These are phyloP conservation scores for Leishmania amazonensis DNA, from an alignment of 208 protist species.

Conservation along the genomic window DNA sequence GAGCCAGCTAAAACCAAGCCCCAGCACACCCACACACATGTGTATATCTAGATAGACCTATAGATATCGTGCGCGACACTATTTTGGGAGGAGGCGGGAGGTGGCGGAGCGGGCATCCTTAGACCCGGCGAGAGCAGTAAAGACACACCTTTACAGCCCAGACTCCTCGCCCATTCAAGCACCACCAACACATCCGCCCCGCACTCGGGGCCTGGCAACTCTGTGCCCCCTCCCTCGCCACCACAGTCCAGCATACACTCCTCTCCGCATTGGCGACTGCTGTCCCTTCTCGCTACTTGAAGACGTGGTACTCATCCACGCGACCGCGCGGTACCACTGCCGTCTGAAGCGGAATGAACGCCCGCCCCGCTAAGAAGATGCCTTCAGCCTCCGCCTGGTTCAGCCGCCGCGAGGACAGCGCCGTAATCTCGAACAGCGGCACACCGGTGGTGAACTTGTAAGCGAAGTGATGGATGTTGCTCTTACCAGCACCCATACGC, in stretches of 20 bases:
- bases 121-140: not conserved
- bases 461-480: conserved; percentile 91
- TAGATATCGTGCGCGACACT: not conserved
- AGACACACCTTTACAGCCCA: not conserved
- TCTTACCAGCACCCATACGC: conserved; percentile 90
- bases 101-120: not conserved
- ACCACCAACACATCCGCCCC: not conserved
- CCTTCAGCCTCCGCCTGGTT: conserved; percentile 90
- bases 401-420: conserved; percentile 63
- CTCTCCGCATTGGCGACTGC: not conserved
- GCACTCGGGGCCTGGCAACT: not conserved
- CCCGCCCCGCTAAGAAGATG: conserved; percentile 81
- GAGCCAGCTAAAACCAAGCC: not conserved
- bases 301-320: conserved; percentile 91
- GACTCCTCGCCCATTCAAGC: not conserved
- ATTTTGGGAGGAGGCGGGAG: not conserved
- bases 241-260: not conserved
- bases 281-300: conserved; percentile 55
- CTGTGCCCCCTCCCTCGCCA: not conserved
- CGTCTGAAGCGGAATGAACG: conserved; percentile 89
- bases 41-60: not conserved
- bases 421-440: conserved; percentile 85
- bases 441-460: conserved; percentile 92
- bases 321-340: conserved; percentile 88
- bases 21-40: not conserved